Evolutionary conservation across 495 filamentous ascomycete species (phyloP).

Genomic region (Darksidea phi): DNA sequence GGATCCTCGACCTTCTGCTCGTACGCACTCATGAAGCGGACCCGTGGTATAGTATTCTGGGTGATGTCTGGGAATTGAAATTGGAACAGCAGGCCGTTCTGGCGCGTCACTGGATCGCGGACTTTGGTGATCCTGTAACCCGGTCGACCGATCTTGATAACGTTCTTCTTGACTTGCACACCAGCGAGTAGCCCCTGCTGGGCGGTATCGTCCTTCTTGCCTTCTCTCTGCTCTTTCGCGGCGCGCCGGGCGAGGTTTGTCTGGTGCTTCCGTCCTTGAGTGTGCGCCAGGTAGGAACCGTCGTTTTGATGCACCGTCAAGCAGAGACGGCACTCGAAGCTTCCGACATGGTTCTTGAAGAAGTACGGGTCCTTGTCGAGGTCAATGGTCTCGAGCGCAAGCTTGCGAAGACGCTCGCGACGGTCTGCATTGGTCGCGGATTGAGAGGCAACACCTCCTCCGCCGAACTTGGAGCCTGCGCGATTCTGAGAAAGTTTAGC

Average conservation of each 20-base stretch:
- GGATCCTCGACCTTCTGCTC: conserved; percentile 95
- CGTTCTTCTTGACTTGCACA: conserved; percentile 68
- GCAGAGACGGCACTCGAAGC: conserved; percentile 96
- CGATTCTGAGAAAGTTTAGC: conserved; percentile 66
- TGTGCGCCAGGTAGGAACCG: conserved; percentile 98
- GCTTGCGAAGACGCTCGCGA: conserved; percentile 93
- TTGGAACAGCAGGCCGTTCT: conserved; percentile 90
- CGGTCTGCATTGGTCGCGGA: conserved; percentile 94
- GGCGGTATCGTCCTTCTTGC: conserved; percentile 60
- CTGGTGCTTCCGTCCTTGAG: conserved; percentile 97
- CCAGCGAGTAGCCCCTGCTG: conserved; percentile 62
- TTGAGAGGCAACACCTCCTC: conserved; percentile 91
- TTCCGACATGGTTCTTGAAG: conserved; percentile 99
- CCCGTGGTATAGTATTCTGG: conserved; percentile 69
- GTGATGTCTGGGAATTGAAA: conserved; percentile 92
- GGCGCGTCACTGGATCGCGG: conserved; percentile 82
- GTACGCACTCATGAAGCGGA: conserved; percentile 96
- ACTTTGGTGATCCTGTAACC: conserved; percentile 98
- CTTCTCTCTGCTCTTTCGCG: conserved; percentile 89
- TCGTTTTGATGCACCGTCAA: conserved; percentile 99
- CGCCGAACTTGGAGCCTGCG: conserved; percentile 96
- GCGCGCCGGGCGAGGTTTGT: conserved; percentile 97
- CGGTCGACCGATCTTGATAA: conserved; percentile 95
- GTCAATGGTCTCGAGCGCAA: conserved; percentile 97
- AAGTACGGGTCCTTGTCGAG: conserved; percentile 99